phyloP scores from a whole-genome alignment of 495 filamentous ascomycete species.

The Penicillium nucicola region DNA sequence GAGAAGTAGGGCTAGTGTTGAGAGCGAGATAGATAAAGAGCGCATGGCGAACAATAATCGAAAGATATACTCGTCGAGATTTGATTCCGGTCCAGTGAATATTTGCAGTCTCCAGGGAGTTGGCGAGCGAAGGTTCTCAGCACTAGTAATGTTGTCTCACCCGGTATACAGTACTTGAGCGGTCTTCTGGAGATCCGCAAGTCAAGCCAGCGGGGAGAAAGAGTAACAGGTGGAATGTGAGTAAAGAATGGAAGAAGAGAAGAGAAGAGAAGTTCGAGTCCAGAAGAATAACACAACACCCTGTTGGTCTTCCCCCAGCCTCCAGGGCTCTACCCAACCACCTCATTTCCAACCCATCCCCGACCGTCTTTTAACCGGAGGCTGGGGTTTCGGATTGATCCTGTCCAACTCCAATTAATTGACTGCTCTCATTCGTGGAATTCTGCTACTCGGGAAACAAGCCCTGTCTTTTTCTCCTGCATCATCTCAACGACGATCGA shows the following conservation, averaged over 20 bases:
- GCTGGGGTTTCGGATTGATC: conserved; percentile 26
- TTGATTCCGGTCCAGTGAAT: background rate
- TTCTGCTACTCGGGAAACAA: background rate
- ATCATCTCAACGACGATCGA: conserved; percentile 2
- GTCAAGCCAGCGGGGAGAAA: conserved; percentile 1
- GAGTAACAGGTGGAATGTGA: conserved; percentile 6
- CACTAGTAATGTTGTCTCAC: background rate
- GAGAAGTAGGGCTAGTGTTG: conserved; percentile 27
- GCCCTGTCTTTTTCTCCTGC: background rate
- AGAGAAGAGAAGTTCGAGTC: conserved; percentile 10
- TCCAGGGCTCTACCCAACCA: conserved; percentile 36
- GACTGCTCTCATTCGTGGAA: background rate
- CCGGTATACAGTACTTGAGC: background rate
- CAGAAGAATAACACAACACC: conserved; percentile 6
- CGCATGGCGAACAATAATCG: conserved; percentile 28
- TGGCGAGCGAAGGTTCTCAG: background rate
- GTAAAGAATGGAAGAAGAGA: conserved; percentile 12
- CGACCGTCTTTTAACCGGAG: conserved; percentile 5
- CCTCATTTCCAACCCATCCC: conserved; percentile 34
- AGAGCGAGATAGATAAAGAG: conserved; percentile 20
- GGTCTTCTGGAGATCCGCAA: background rate
- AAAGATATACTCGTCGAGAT: background rate
- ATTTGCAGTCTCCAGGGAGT: conserved; percentile 11
- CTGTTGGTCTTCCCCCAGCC: conserved; percentile 33
- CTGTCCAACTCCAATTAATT: background rate